A percentile compares a stretch with the other conserved stretches of the same genome.
These are phyloP conservation scores for Globisporangium apiculatum DNA, from an alignment of 352 stramenopile genomes.

Conservation along the genomic window DNA sequence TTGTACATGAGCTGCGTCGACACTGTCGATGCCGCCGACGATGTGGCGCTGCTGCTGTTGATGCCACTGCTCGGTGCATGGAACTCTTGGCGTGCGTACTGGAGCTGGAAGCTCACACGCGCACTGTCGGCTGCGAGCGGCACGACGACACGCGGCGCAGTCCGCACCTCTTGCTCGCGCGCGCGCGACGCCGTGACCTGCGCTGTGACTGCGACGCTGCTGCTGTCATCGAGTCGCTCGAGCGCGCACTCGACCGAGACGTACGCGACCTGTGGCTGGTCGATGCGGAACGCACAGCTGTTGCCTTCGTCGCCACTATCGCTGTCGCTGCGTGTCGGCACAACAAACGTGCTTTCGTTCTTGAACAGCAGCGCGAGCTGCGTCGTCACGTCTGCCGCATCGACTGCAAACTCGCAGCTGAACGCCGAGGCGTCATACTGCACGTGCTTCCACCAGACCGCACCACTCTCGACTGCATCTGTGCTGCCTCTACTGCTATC, in stretches of 20 bases:
- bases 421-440: slow-evolving; percentile 31
- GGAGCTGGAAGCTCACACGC: slow-evolving; percentile 27
- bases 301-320: background rate
- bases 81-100: slow-evolving; percentile 42
- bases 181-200: slow-evolving; percentile 12
- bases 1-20: slow-evolving; percentile 42
- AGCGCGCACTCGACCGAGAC: slow-evolving; percentile 13
- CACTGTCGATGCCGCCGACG: background rate
- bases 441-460: slow-evolving; percentile 42
- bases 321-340: slow-evolving; percentile 22
- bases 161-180: slow-evolving; percentile 21
- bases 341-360: slow-evolving; percentile 23
- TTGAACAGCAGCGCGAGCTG: slow-evolving; percentile 28
- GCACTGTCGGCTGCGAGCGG: slow-evolving; percentile 10
- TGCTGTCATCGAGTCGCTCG: slow-evolving; percentile 3
- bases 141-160: slow-evolving; percentile 23
- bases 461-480: slow-evolving; percentile 16
- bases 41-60: background rate
- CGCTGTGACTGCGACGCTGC: slow-evolving; percentile 22
- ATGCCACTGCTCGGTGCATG: background rate
- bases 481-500: background rate
- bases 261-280: slow-evolving; percentile 13
- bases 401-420: slow-evolving; percentile 32
- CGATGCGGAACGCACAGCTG: slow-evolving; percentile 20
- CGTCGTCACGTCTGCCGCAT: slow-evolving; percentile 13